Evolutionary conservation across 2,329 filamentous ascomycete species (phyloP), one percentile per base, ranked within the genome.

Genomic region (Phyllosticta capitalensis): DNA sequence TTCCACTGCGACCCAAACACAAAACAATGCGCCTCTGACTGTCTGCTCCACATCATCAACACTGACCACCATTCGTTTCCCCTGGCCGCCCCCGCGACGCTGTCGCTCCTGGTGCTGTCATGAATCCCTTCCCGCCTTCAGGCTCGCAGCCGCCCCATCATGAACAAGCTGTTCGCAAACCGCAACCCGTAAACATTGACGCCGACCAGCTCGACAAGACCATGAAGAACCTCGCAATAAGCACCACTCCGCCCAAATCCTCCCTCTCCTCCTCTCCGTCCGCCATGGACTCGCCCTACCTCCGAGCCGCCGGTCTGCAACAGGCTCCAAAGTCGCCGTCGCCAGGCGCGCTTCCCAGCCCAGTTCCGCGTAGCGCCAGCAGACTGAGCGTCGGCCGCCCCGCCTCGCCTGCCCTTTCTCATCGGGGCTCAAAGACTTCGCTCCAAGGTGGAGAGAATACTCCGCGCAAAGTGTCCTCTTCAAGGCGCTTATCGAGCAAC

Each of bases 401-500:
- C 14, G 64, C 72, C 33, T 76, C 76, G 49, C 75, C 77, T 54
- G 72, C 69, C 14, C 65, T 79, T 17, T 67, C 67, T 26, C 54
- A 51, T 30, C 59, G 59, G 30, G 54, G 59, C 55, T 61, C 59
- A 33, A 61, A 58, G 24, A 20, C 51, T 17, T 58, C 54, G 50
- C 50, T 55, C 33, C 54, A 56, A 22, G 49, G 54, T 19, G 49
- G 26, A 38, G 55, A 61, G 24, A 60, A 50, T 45, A 48, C 69
- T 4, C 72, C 69, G 20, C 69, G 71, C 61, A 66, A 66, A 38
- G 38, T 45, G 17, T 66, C 69, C 26, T 67, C 67, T 49, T 74
- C 73, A 33, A 74, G 76, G 54, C 72, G 76, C 53, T 72, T 75
- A 19, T 78, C 77, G 14, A 75, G 76, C 48, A 71, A 75, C 60